Percentiles rank a stretch among this genome's conserved stretches.
These are phyloP conservation scores for Lentinula novae-zelandiae DNA, from an alignment of 1,284 basidiomycete genomes.

Conservation along the genomic window DNA sequence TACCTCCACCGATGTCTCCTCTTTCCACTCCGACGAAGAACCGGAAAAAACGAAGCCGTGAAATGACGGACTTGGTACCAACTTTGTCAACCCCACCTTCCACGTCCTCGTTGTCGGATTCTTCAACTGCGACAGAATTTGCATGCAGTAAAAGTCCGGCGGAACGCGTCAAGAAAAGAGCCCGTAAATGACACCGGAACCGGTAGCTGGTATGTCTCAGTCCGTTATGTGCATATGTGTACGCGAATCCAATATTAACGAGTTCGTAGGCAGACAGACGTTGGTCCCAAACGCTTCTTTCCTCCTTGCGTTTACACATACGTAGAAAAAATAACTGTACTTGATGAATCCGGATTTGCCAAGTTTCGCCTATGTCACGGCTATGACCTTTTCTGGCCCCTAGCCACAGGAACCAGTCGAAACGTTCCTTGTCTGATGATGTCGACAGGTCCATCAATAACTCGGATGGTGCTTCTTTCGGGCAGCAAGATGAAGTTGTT, in stretches of 20 bases:
- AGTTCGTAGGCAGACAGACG: background rate
- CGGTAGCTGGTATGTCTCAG: background rate
- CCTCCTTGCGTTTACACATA: background rate
- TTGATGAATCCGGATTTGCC: background rate
- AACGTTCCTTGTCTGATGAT: background rate
- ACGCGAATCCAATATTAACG: background rate
- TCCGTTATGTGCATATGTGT: background rate
- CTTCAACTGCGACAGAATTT: background rate
- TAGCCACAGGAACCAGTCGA: background rate
- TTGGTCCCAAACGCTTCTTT: background rate
- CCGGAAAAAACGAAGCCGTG: slow-evolving; percentile 2
- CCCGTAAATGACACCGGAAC: background rate
- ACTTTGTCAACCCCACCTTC: slow-evolving; percentile 10
- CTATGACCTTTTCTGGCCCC: background rate
- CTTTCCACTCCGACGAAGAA: slow-evolving; percentile 12
- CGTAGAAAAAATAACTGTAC: background rate
- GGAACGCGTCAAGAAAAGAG: slow-evolving; percentile 5
- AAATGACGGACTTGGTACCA: background rate
- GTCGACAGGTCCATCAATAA: background rate
- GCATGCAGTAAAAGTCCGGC: background rate
- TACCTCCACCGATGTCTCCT: slow-evolving; percentile 25
- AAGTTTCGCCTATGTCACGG: background rate
- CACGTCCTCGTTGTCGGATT: slow-evolving; percentile 3
- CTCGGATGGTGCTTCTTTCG: background rate
- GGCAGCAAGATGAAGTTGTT: background rate